Evolutionary conservation across 192 early-diverging fungal species (phyloP).

Genomic region (Backusella morwellensis): DNA sequence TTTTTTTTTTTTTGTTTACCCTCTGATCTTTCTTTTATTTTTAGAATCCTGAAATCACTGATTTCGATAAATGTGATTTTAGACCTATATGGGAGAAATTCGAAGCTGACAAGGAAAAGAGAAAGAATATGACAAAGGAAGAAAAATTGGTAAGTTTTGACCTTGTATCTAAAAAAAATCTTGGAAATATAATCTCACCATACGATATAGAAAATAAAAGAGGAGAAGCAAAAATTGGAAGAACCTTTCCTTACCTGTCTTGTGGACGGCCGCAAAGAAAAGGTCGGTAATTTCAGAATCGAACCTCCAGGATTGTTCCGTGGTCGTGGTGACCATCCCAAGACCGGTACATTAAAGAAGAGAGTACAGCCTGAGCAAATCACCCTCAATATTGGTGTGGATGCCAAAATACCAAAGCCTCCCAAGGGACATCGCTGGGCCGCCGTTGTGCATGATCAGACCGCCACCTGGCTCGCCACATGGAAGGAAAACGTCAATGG

Average conservation of each 20-base stretch:
- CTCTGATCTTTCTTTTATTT: background rate
- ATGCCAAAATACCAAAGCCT: conserved; percentile 75
- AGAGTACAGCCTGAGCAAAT: conserved; percentile 93
- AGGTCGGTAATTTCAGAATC: conserved; percentile 96
- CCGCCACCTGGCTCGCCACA: conserved; percentile 93
- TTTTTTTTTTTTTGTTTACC: background rate
- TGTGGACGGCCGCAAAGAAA: conserved; percentile 91
- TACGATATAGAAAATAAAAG: conserved; percentile 50
- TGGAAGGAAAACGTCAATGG: conserved; percentile 99
- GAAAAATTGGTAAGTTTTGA: conserved; percentile 67
- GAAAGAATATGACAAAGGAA: conserved; percentile 85
- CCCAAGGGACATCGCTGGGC: conserved; percentile 91
- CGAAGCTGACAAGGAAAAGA: conserved; percentile 70
- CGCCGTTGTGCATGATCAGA: conserved; percentile 83
- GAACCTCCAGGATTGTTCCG: conserved; percentile 96
- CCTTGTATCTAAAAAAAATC: background rate
- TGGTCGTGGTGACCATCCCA: conserved; percentile 96
- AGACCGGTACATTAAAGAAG: conserved; percentile 86
- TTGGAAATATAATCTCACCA: too few species aligned
- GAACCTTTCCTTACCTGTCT: conserved; percentile 72
- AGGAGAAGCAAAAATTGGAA: conserved; percentile 67
- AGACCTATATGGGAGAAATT: conserved; percentile 80
- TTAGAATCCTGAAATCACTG: conserved; percentile 67
- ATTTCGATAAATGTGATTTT: conserved; percentile 89
- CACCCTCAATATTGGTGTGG: conserved; percentile 86